Evolutionary conservation across 352 stramenopile genomes (phyloP), one percentile per base, ranked within the genome.

Genomic region (Pelagophyceae sp.): DNA sequence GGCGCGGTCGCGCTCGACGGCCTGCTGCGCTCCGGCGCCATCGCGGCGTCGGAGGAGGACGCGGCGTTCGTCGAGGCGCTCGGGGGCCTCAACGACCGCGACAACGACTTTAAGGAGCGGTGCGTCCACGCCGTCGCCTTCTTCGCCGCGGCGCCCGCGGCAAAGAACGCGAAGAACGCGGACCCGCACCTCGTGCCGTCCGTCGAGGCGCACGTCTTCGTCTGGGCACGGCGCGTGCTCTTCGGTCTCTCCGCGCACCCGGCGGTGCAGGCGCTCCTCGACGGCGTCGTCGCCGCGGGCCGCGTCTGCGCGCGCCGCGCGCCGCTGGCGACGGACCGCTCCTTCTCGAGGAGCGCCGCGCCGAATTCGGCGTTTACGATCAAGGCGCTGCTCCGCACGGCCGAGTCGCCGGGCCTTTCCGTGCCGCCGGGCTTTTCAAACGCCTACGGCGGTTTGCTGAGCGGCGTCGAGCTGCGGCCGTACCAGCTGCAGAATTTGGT

Each of bases 61-160:
- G 58, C 58, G 58, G 58, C 23, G 23, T 65, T 65, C 29, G 58
- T 65, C 23, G 58, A 5, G 58, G 58, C 58, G 29, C 58, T 65
- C 23, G 58, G 17, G 23, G 58, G 58, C 58, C 58, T 65, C 23
- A 65, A 65, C 58, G 58, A 65, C 58, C 58, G 58, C 58, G 58
- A 65, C 58, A 65, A 65, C 58, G 58, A 65, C 58, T 65, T 65
- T 25, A 5, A 25, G 58, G 58, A 65, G 58, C 58, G 58, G 17
- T 65, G 58, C 58, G 58, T 65, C 58, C 58, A 65, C 58, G 58
- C 58, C 58, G 58, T 65, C 58, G 58, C 58, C 17, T 25, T 65
- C 58, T 6, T 65, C 58, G 58, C 20, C 23, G 29, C 6, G 17
- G 29, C 20, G 5, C n/a, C n/a, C n/a, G n/a, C n/a, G n/a, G n/a